Percentiles rank a stretch among this genome's conserved stretches.
Conservation (phyloP, 331 rosid genomes). For the Pyracantha coccinea region DNA sequence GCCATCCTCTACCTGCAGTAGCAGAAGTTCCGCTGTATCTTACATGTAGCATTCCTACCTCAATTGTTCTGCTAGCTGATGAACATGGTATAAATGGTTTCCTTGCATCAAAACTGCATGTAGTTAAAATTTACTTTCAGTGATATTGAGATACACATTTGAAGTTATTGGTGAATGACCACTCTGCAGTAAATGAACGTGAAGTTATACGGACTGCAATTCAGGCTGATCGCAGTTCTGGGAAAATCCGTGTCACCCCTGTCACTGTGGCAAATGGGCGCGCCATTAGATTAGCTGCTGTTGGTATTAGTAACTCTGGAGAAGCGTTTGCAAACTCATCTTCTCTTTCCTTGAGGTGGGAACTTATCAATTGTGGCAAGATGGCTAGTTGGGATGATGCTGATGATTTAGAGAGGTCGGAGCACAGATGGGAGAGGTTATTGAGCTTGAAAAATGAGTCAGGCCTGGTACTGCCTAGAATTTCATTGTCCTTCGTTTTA, state of each 20-base stretch:
- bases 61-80: constrained; percentile 72
- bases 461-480: constrained; percentile 53
- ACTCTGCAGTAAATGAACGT: constrained; percentile 47
- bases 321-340: constrained; percentile 90
- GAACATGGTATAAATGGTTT: constrained; percentile 53
- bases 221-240: constrained; percentile 61
- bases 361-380: constrained; percentile 61
- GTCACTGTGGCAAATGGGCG: constrained; percentile 86
- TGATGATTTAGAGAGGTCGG: constrained; percentile 33
- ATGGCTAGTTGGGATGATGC: constrained; percentile 68
- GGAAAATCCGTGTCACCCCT: constrained; percentile 41
- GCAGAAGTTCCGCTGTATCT: constrained; percentile 47
- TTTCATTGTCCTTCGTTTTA: constrained; percentile 13
- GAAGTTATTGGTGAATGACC: constrained; percentile 18
- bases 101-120: constrained; percentile 7
- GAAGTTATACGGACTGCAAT: constrained; percentile 49
- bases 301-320: constrained; percentile 59
- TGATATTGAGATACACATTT: not conserved
- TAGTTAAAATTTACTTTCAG: not conserved
- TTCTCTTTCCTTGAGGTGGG: constrained; percentile 81
- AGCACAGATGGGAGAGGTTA: constrained; percentile 71
- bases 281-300: constrained; percentile 64
- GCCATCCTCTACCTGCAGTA: constrained; percentile 71
- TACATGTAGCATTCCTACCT: constrained; percentile 58
- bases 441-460: constrained; percentile 83